phyloP scores from a whole-genome alignment of 140 eudicot genomes.

The Flaveria floridana region DNA sequence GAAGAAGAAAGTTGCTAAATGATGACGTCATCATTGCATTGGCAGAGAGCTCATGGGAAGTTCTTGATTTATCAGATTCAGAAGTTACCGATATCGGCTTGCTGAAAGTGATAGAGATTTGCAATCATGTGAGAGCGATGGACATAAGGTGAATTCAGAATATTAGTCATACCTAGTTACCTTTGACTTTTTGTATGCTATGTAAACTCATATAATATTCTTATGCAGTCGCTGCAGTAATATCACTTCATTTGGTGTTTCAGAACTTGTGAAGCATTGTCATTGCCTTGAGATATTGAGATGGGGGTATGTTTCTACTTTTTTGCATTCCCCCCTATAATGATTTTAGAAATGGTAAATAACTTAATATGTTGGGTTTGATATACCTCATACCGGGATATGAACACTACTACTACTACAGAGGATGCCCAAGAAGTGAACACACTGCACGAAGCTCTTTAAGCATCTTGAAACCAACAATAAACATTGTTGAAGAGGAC shows the following conservation, averaged over 20 bases:
- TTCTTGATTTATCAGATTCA: conserved; percentile 80
- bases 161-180: not conserved
- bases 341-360: conserved; percentile 10
- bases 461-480: conserved; percentile 58
- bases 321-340: not conserved
- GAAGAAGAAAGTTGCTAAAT: conserved; percentile 79
- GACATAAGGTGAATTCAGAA: conserved; percentile 64
- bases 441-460: conserved; percentile 62
- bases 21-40: conserved; percentile 68
- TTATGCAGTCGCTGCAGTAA: conserved; percentile 72
- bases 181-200: not conserved
- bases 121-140: conserved; percentile 55
- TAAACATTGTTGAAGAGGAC: conserved; percentile 67
- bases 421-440: conserved; percentile 86
- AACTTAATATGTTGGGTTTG: conserved; percentile 47
- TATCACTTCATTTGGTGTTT: conserved; percentile 66
- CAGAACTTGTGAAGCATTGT: conserved; percentile 60
- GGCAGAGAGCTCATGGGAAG: conserved; percentile 82
- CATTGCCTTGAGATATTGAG: conserved; percentile 70
- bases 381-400: conserved; percentile 45
- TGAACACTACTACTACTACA: conserved; percentile 75
- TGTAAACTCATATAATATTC: conserved; percentile 10
- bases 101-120: conserved; percentile 54
- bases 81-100: conserved; percentile 80
- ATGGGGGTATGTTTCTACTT: conserved; percentile 69